Conservation (phyloP, 176 grass and related monocot genomes). For the Melocanna baccifera region DNA sequence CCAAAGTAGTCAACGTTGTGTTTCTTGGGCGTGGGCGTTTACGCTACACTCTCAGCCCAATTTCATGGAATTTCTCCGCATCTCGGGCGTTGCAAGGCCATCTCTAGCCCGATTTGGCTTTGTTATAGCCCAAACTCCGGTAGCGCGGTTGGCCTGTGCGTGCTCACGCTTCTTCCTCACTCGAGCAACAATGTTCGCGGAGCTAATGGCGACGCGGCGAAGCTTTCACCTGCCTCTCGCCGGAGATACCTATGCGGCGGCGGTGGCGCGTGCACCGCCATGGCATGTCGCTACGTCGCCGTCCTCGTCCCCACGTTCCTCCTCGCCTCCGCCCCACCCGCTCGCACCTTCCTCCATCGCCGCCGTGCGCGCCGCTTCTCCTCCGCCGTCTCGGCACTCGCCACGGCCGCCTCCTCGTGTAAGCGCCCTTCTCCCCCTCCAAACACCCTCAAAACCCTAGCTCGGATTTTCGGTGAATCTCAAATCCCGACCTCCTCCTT, state of each 20-base stretch:
- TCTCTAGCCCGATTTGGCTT: too few relatives aligned
- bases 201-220: constrained; percentile 16
- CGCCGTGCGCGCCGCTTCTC: constrained; percentile 59
- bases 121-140: background rate
- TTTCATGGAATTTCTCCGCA: too few relatives aligned
- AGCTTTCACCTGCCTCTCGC: background rate
- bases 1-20: too few relatives aligned
- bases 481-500: background rate
- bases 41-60: too few relatives aligned
- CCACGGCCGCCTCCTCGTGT: constrained; percentile 53
- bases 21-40: too few relatives aligned
- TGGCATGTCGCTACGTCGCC: constrained; percentile 63
- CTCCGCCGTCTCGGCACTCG: constrained; percentile 43
- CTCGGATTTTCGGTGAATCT: background rate
- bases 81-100: too few relatives aligned
- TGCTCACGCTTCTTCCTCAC: background rate
- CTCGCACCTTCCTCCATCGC: constrained; percentile 53
- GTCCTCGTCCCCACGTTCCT: constrained; percentile 54
- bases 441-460: background rate
- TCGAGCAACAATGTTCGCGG: background rate
- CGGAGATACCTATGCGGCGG: constrained; percentile 19
- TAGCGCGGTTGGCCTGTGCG: background rate
- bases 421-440: background rate
- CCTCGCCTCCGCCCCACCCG: constrained; percentile 55
- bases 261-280: constrained; percentile 51